Conservation (phyloP, 2,329 filamentous ascomycete genomes). For the Ophiosphaerella narmari region DNA sequence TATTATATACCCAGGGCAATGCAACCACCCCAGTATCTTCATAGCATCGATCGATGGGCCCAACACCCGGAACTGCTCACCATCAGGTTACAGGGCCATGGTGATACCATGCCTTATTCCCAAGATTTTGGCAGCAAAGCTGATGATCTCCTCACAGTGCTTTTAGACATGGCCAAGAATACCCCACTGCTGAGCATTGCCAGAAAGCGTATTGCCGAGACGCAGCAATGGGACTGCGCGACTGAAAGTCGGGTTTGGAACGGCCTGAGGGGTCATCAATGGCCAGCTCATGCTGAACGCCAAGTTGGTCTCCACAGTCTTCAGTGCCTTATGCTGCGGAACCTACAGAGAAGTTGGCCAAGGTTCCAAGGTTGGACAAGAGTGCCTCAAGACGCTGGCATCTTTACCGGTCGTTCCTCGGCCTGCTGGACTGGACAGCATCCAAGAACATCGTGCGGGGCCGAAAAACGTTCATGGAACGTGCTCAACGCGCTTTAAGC, state of each 20-base stretch:
- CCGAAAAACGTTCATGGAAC: no score
- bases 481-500: constrained; percentile 18
- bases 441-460: no score
- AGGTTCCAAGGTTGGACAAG: neutral
- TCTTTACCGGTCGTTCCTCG: neutral
- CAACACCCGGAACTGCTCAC: neutral
- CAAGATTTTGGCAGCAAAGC: neutral
- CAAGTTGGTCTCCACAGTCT: no score
- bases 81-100: neutral
- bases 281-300: neutral
- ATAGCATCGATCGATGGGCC: neutral
- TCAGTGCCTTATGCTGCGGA: neutral
- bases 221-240: neutral
- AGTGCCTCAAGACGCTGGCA: neutral
- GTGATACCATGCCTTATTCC: neutral
- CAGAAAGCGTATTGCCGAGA: neutral
- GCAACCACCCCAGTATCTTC: no score
- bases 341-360: neutral
- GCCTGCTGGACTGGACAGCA: neutral
- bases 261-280: neutral
- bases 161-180: neutral
- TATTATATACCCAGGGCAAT: no score
- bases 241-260: neutral
- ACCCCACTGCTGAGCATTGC: neutral
- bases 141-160: neutral